Evolutionary conservation across 2,329 filamentous ascomycete species (phyloP).

Genomic region (Pyrenochaeta sp.): DNA sequence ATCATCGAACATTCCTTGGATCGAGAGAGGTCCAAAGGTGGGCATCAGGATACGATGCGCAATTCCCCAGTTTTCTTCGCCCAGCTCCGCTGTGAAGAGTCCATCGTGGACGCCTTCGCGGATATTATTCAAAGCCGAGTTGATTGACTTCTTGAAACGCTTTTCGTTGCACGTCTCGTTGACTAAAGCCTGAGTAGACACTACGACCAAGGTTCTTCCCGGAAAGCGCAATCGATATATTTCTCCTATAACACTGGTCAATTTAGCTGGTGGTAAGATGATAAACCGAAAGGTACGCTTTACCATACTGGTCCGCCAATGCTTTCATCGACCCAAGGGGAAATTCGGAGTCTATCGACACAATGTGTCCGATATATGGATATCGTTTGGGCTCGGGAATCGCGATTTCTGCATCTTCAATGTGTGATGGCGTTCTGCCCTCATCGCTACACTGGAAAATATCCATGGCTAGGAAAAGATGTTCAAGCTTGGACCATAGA

Average conservation of each 20-base stretch:
- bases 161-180: conserved; percentile 48
- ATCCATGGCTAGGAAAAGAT: no score
- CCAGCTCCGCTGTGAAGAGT: conserved; percentile 21
- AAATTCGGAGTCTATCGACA: not conserved
- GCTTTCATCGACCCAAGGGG: not conserved
- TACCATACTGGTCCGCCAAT: not conserved
- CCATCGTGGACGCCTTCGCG: conserved; percentile 38
- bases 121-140: conserved; percentile 26
- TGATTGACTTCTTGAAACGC: conserved; percentile 33
- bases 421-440: no score
- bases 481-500: no score
- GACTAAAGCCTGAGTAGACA: conserved; percentile 24
- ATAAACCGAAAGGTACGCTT: not conserved
- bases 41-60: conserved; percentile 68
- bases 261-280: no score
- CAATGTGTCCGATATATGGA: not conserved
- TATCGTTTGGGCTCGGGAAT: not conserved
- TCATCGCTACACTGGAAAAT: no score
- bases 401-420: not conserved
- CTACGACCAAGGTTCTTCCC: not conserved
- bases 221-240: not conserved
- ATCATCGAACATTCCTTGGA: conserved; percentile 69
- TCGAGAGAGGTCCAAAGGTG: conserved; percentile 72
- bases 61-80: conserved; percentile 14
- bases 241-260: no score